Evolutionary conservation across 208 protist genomes (phyloP).

Genomic region (Leishmania tarentolae): DNA sequence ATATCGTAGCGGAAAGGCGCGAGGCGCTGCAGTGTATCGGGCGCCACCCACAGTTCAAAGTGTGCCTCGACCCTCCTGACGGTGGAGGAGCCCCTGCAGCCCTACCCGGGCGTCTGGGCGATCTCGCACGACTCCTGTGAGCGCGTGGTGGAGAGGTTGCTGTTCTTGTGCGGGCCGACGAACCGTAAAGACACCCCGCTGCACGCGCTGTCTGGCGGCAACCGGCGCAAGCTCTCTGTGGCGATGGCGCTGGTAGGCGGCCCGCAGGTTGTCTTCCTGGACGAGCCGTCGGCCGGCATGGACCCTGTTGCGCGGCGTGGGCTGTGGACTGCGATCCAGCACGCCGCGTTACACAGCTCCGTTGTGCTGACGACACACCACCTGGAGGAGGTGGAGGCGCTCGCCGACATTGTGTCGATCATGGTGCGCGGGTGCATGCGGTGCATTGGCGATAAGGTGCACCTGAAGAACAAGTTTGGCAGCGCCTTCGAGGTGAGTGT

Average conservation of each 20-base stretch:
- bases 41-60: slow-evolving; percentile 96
- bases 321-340: slow-evolving; percentile 74
- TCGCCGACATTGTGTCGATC: slow-evolving; percentile 74
- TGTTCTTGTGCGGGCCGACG: slow-evolving; percentile 36
- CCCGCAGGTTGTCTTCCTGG: slow-evolving; percentile 64
- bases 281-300: slow-evolving; percentile 79
- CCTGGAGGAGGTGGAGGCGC: slow-evolving; percentile 92
- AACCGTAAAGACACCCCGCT: slow-evolving; percentile 35
- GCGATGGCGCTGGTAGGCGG: slow-evolving; percentile 73
- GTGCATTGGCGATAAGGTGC: slow-evolving; percentile 73
- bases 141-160: slow-evolving; percentile 36
- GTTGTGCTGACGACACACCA: slow-evolving; percentile 93
- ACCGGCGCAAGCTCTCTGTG: slow-evolving; percentile 72
- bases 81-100: slow-evolving; percentile 89
- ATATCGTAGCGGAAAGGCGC: slow-evolving; percentile 52
- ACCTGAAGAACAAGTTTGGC: slow-evolving; percentile 75
- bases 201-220: slow-evolving; percentile 53
- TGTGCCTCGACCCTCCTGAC: slow-evolving; percentile 92
- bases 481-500: slow-evolving; percentile 62
- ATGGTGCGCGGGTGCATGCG: slow-evolving; percentile 75
- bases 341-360: slow-evolving; percentile 59
- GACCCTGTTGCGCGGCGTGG: slow-evolving; percentile 56
- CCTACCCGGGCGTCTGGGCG: slow-evolving; percentile 40
- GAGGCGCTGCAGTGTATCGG: slow-evolving; percentile 77
- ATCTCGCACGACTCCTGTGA: slow-evolving; percentile 36